Conservation (phyloP, 78 protist genomes). For the Tieghemostelium lacteum region DNA sequence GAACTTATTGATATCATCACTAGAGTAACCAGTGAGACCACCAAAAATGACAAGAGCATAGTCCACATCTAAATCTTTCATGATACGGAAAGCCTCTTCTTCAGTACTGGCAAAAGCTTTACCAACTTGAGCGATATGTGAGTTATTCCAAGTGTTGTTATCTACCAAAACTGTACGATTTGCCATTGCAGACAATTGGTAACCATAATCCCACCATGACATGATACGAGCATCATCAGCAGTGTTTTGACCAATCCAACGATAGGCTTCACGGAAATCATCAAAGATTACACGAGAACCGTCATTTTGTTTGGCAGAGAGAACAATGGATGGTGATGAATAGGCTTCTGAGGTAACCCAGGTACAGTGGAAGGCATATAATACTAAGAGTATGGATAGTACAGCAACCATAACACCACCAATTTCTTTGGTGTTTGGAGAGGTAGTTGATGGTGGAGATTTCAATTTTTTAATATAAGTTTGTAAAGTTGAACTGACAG, state of each 20-base stretch:
- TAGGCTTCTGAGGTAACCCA: conserved; percentile 98
- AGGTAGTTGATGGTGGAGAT: conserved; percentile 28
- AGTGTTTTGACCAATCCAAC: conserved; percentile 98
- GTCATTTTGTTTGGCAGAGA: conserved; percentile 87
- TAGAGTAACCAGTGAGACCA: conserved; percentile 97
- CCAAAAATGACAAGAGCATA: conserved; percentile 98
- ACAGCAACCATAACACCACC: conserved; percentile 76
- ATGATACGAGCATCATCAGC: conserved; percentile 93
- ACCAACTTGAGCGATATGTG: conserved; percentile 97
- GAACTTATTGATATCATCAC: conserved; percentile 98
- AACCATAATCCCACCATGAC: conserved; percentile 99
- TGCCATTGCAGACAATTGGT: conserved; percentile 98
- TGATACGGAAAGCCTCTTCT: conserved; percentile 87
- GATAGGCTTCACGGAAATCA: conserved; percentile 99
- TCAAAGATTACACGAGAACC: conserved; percentile 94
- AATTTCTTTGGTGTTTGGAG: conserved; percentile 34
- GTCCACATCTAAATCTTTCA: conserved; percentile 96
- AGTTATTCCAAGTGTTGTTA: conserved; percentile 99
- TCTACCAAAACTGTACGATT: conserved; percentile 98
- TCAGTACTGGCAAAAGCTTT: conserved; percentile 94
- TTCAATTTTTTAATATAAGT: conserved; percentile 64
- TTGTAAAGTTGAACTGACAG: conserved; percentile 81
- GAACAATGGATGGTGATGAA: conserved; percentile 98
- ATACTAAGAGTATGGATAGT: conserved; percentile 82
- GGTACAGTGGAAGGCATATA: conserved; percentile 95